Evolutionary conservation across 192 early-diverging fungal genomes (phyloP), one percentile per base, ranked within the genome.

Genomic region (Coemansia umbellata): DNA sequence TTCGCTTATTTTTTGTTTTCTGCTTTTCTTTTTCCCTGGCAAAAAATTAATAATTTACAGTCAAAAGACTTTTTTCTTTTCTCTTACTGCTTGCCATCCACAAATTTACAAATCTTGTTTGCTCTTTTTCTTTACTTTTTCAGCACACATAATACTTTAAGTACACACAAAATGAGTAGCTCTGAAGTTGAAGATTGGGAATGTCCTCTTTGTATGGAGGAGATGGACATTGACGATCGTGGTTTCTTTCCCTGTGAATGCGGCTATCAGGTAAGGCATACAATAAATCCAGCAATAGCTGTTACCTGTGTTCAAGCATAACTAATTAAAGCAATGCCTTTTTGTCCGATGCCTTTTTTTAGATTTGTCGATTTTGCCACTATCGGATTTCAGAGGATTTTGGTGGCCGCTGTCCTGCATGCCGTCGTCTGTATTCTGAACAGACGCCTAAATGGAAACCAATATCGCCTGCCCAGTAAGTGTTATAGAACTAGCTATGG

Each of bases 311-410:
- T n/a, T n/a, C n/a, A n/a, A n/a, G n/a, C n/a, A 17, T 35, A 32
- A 33, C 19, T 55, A 39, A 30, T 19, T 22, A 24, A 3, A 45
- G 7, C 4, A 27, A 26, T 19, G 26, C 37, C 28, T 33, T 47
- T 53, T 40, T 47, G 10, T 30, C 52, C 39, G 21, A n/a, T n/a
- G n/a, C n/a, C n/a, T 32, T 28, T 50, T 57, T 27, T 24, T 77
- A 98, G 93, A 93, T 99, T 62, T 99, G 97, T 71, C 86, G 95
- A 9, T 99, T 99, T 69, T 99, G 97, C 58, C 97, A 93, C 88
- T 89, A 99, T 63, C 94, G 92, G 66, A 96, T 99, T 67, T 92
- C 92, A 58, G 88, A 96, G 40, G 84, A 93, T 67, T 80, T 91
- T 51, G 96, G 93, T 67, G 87, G 89, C 11, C 83, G 87, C 15